Percentiles rank a stretch among this genome's conserved stretches.
Conservation (phyloP, 1,139 yeast species). For the Maudiozyma humilis region DNA sequence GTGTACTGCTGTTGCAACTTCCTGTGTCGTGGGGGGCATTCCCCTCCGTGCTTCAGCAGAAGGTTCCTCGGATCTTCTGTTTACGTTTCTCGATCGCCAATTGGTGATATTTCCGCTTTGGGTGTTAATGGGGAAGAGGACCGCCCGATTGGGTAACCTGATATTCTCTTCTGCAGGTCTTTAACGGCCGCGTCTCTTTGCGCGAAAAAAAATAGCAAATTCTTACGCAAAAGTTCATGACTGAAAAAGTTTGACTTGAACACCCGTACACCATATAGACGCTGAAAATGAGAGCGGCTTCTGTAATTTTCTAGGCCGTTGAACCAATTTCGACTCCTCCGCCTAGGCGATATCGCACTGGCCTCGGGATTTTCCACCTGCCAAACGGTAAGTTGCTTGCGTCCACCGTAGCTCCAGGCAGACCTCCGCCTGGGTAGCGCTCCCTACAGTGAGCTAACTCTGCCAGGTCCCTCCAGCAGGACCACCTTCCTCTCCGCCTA, state of each 20-base stretch:
- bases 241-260: neutral
- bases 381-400: too few relatives aligned
- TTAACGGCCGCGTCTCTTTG: neutral
- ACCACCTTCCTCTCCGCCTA: too few relatives aligned
- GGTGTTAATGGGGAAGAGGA: neutral
- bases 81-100: conserved; percentile 1
- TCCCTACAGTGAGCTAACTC: too few relatives aligned
- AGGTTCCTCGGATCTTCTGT: neutral
- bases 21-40: neutral
- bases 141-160: neutral
- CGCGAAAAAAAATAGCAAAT: neutral
- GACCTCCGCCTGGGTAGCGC: too few relatives aligned
- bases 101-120: conserved; percentile 4
- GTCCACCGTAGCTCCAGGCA: too few relatives aligned
- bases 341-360: too few relatives aligned
- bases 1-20: neutral
- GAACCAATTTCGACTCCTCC: too few relatives aligned
- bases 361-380: too few relatives aligned
- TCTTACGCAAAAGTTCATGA: neutral
- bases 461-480: too few relatives aligned
- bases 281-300: too few relatives aligned
- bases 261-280: neutral
- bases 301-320: too few relatives aligned
- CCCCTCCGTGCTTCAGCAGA: neutral
- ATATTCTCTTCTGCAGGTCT: neutral